Conservation (phyloP, 139 green algal genomes). For the Nannochloris sp. region DNA sequence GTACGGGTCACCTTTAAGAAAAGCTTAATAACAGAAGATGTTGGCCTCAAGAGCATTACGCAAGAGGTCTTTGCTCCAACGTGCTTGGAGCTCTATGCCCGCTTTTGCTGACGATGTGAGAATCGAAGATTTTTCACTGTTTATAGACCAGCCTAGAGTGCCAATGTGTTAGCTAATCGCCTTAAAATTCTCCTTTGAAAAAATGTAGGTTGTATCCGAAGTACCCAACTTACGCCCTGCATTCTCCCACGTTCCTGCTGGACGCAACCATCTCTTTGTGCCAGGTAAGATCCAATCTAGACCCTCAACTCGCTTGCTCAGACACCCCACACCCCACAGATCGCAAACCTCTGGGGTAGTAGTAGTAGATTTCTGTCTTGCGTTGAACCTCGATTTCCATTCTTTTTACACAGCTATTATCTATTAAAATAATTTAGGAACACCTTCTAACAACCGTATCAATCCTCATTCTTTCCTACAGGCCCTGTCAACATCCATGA, state of each 20-base stretch:
- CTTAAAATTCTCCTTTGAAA: not conserved
- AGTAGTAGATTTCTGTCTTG: too few species aligned
- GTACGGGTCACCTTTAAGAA: too few species aligned
- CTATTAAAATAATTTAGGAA: too few species aligned
- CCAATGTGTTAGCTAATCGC: too few species aligned
- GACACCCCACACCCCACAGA: too few species aligned
- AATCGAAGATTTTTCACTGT: too few species aligned
- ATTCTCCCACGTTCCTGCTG: constrained; percentile 69
- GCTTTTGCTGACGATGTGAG: constrained; percentile 9
- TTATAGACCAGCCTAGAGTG: too few species aligned
- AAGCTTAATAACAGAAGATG: too few species aligned
- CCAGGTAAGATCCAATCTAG: constrained; percentile 58
- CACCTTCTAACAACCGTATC: too few species aligned
- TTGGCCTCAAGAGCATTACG: not conserved
- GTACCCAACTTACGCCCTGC: constrained; percentile 1
- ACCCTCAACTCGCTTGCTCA: not conserved
- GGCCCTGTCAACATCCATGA: constrained; percentile 97
- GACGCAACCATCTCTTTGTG: constrained; percentile 91
- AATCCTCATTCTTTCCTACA: constrained; percentile 24
- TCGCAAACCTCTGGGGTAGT: too few species aligned
- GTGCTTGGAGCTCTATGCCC: constrained; percentile 4
- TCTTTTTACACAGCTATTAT: too few species aligned
- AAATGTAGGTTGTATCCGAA: not conserved
- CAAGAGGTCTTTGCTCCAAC: not conserved
- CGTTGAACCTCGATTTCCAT: too few species aligned